Conservation (phyloP, 176 grass and related monocot species). For the Thalia dealbata region DNA sequence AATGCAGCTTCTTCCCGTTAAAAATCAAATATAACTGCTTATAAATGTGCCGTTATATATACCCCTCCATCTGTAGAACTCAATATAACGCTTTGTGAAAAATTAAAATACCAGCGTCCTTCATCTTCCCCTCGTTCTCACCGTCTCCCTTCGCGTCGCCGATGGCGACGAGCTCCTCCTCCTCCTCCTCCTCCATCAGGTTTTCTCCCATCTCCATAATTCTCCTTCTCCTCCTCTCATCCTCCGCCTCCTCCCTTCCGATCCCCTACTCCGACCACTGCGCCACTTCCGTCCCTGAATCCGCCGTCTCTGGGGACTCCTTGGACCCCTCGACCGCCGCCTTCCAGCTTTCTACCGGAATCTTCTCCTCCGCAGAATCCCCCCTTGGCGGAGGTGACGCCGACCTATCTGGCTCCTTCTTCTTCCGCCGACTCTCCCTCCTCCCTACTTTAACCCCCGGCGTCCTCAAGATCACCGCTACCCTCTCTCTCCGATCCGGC, state of each 20-base stretch:
- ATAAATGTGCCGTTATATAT: neutral
- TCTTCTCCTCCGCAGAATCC: conserved; percentile 30
- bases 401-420: conserved; percentile 30
- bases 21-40: neutral
- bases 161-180: conserved; percentile 7
- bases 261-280: conserved; percentile 44
- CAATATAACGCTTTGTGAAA: no score
- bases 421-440: conserved; percentile 35
- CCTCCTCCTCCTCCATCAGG: conserved; percentile 9
- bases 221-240: conserved; percentile 8
- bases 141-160: neutral
- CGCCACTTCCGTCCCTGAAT: conserved; percentile 23
- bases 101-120: neutral
- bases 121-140: neutral
- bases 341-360: conserved; percentile 46
- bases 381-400: conserved; percentile 31
- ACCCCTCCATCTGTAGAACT: no score
- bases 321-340: neutral
- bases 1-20: no score
- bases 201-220: conserved; percentile 18
- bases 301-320: neutral
- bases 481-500: conserved; percentile 38
- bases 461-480: conserved; percentile 46
- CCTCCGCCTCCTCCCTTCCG: neutral
- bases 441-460: conserved; percentile 26